Evolutionary conservation across 805 yeast genomes (phyloP), one percentile per base, ranked within the genome.

Genomic region (Barnettozyma californica): DNA sequence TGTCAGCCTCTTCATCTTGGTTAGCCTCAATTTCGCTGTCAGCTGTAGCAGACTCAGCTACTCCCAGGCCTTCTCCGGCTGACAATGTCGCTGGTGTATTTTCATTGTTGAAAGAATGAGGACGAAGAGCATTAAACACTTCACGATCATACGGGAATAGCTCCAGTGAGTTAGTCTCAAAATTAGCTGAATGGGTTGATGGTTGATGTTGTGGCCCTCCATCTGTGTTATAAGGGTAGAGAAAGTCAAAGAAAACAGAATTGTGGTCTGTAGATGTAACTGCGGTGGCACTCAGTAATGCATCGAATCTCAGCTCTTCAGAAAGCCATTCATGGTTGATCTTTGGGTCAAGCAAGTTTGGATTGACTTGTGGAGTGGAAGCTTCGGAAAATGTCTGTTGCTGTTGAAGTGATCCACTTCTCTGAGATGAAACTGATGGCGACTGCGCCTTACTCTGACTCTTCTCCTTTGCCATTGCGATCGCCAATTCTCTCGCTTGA

Each of bases 201-300:
- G n/a, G 47, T 41, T 34, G 49, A 34, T 43, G 46, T 21, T 18
- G 41, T 27, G 44, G 41, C 20, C 27, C 9, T 10, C 41, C 27
- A 11, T 38, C 41, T 19, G 44, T 10, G 45, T 49, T 55, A 50
- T 41, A 53, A 9, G 62, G 64, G 44, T 70, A 68, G 67, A 78
- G 71, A 57, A 80, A 69, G 44, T 81, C 86, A 19, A 80, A 65
- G 51, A 79, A 77, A 48, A 78, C 80, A 5, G 53, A 56, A 29
- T 79, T 72, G 50, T 78, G 84, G 43, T 83, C 82, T 49, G 77
- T 77, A 43, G 66, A 64, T 4, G 68, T 64, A 57, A 78, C 65
- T 0, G 91, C 90, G 5, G 87, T 83, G 0, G 90, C 90, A 0
- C 90, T 83, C 52, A 84, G 66, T 25, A 84, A 65, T 0, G 89